Conservation (phyloP, 306 rosid species). For the Prunus salicina region DNA sequence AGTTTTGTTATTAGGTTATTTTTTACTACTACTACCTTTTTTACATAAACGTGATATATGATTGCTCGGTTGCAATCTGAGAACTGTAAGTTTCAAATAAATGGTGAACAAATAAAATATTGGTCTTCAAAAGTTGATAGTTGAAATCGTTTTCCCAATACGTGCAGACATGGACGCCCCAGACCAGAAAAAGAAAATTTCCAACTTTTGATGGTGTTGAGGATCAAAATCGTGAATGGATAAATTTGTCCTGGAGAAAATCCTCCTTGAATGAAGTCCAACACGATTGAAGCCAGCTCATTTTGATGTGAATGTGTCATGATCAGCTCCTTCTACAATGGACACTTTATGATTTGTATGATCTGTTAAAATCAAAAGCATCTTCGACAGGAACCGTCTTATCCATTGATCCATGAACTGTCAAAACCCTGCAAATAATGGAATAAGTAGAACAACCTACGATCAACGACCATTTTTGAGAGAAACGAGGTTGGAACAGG, state of each 20-base stretch:
- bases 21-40: background rate
- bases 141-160: background rate
- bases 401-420: conserved; percentile 88
- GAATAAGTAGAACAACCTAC: background rate
- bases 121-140: background rate
- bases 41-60: background rate
- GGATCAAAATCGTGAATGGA: conserved; percentile 49
- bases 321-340: conserved; percentile 83
- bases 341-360: conserved; percentile 58
- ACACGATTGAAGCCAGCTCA: conserved; percentile 54
- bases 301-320: conserved; percentile 59
- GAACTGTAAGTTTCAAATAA: background rate
- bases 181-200: background rate
- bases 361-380: conserved; percentile 62
- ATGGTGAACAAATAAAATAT: background rate
- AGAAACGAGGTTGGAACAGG: background rate
- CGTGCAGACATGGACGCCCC: background rate
- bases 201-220: background rate
- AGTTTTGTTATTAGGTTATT: background rate
- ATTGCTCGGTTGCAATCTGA: conserved; percentile 29
- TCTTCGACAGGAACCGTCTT: conserved; percentile 65
- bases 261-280: conserved; percentile 51
- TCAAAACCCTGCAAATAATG: conserved; percentile 62
- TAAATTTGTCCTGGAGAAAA: conserved; percentile 24
- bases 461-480: background rate